Evolutionary conservation across 2,329 filamentous ascomycete genomes (phyloP), one percentile per base, ranked within the genome.

Genomic region (Pseudogymnoascus sp.): DNA sequence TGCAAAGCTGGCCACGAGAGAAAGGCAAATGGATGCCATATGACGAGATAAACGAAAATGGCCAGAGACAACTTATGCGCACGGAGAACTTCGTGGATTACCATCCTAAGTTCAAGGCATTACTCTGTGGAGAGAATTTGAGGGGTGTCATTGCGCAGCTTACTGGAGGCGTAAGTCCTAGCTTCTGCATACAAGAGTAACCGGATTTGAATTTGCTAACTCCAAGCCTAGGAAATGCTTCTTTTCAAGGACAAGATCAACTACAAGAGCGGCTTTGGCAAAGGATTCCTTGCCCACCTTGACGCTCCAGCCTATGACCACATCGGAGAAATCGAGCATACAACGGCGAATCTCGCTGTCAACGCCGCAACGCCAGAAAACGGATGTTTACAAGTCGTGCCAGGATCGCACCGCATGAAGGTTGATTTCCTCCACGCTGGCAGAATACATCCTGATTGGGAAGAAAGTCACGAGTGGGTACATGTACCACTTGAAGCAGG

Each of bases 201-300:
- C 35, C 13, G n/a, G 35, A 37, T 37, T 37, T 37, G 6, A 37
- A 37, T 37, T 37, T 37, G 35, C 35, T 37, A 37, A 37, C 35
- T 37, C 35, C 35, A 37, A 37, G 13, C 35, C 42, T 9, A 72
- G 69, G 69, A 71, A 27, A 72, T 72, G 69, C 62, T 71, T 21
- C 69, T 72, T 21, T 72, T 72, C 66, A 72, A 72, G 63, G 71
- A 72, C 59, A 72, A 72, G 61, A 72, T 72, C 65, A 72, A 72
- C 62, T 72, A 73, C 64, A 73, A 72, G 52, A 66, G 68, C 36
- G 64, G 69, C 9, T 61, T 63, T 33, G 71, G 70, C 10, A 72
- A 73, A 58, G 71, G 71, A 12, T 73, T 73, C 64, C 67, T 67
- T 15, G 69, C 69, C 4, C 71, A 72, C 52, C 65, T 72, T 2